A percentile compares a stretch with the other conserved stretches of the same genome.
These are phyloP conservation scores for Brassica hybrid DNA, from an alignment of 441 rosid genomes.

Conservation along the genomic window DNA sequence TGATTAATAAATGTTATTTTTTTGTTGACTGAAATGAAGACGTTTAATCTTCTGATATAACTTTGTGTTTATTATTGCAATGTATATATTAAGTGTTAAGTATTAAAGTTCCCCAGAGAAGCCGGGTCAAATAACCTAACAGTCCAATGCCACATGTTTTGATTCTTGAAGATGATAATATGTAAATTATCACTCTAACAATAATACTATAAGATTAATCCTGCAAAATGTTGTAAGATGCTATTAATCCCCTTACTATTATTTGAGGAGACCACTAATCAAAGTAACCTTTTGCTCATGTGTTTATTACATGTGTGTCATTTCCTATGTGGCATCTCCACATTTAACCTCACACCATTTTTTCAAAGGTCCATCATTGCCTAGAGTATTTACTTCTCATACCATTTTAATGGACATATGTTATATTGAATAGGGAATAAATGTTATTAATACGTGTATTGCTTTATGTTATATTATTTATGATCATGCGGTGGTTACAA, in stretches of 20 bases:
- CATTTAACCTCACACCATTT: too few species aligned
- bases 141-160: slow-evolving; percentile 38
- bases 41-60: not conserved
- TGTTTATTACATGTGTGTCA: too few species aligned
- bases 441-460: too few species aligned
- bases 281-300: too few species aligned
- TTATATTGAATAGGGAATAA: too few species aligned
- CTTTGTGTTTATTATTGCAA: not conserved
- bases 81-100: not conserved
- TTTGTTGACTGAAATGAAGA: not conserved
- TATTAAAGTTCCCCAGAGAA: slow-evolving; percentile 7
- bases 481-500: too few species aligned
- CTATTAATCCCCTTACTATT: not conserved
- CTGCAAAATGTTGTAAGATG: not conserved
- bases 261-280: too few species aligned
- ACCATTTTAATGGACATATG: too few species aligned
- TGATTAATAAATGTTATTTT: not conserved
- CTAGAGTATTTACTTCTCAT: too few species aligned
- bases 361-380: too few species aligned
- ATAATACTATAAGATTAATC: slow-evolving; percentile 19
- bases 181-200: slow-evolving; percentile 1
- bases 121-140: slow-evolving; percentile 37
- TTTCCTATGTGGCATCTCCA: too few species aligned
- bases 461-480: too few species aligned
- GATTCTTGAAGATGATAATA: slow-evolving; percentile 36